Conservation (phyloP, 2,329 filamentous ascomycete species). For the Colletotrichum graminicola region DNA sequence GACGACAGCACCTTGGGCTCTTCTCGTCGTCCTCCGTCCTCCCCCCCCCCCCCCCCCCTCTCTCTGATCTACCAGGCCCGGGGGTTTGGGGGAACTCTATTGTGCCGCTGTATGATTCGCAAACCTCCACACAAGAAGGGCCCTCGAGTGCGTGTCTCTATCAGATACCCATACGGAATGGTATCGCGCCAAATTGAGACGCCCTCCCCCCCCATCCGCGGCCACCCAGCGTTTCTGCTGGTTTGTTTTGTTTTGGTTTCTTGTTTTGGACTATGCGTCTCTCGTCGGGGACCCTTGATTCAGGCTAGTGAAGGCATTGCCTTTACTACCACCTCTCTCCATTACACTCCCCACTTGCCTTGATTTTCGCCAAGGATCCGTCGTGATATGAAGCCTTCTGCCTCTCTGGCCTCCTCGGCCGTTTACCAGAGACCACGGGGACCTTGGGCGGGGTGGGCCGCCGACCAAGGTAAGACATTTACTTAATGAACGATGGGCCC, state of each 20-base stretch:
- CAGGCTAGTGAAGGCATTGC: too few species aligned
- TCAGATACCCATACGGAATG: background rate
- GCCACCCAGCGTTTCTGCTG: background rate
- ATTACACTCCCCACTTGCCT: background rate
- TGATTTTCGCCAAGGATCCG: background rate
- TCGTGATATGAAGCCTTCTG: constrained; percentile 22
- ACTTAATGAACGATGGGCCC: background rate
- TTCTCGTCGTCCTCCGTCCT: constrained; percentile 6
- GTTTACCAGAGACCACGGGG: background rate
- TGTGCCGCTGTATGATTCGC: constrained; percentile 17
- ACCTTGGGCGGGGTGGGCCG: background rate
- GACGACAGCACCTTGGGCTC: too few species aligned
- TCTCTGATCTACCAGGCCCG: constrained; percentile 15
- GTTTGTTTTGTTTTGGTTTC: background rate
- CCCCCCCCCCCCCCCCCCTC: background rate
- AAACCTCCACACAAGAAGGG: background rate
- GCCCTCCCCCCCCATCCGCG: background rate
- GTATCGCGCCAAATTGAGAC: background rate
- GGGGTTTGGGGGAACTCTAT: constrained; percentile 14
- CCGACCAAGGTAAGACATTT: constrained; percentile 9
- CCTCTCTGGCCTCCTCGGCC: background rate
- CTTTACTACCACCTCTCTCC: background rate
- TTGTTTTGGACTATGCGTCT: background rate
- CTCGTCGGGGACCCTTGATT: constrained; percentile 16
- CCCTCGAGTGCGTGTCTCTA: background rate